A percentile compares a stretch with the other conserved stretches of the same genome.
phyloP scores from a whole-genome alignment of 2,329 filamentous ascomycete species.

The Aspergillus carbonarius region DNA sequence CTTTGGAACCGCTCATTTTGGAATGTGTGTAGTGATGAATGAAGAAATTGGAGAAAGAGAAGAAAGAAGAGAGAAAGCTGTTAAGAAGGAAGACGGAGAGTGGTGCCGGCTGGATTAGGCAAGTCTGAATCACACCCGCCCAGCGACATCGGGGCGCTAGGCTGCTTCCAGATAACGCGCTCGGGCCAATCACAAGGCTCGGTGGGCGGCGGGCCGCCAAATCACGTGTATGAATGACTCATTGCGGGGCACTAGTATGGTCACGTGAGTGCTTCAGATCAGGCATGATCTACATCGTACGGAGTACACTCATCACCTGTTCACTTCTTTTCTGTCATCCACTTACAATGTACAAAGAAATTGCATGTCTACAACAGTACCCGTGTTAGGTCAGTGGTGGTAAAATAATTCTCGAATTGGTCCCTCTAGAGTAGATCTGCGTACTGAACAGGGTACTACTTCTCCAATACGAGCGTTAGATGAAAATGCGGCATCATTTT shows the following conservation, averaged over 20 bases:
- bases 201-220: background rate
- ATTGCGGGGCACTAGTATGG: background rate
- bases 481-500: too few relatives aligned
- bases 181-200: background rate
- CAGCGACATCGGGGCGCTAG: conserved; percentile 16
- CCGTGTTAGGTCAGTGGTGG: too few relatives aligned
- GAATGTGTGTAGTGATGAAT: conserved; percentile 5
- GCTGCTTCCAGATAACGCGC: background rate
- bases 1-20: conserved; percentile 39
- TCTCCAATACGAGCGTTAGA: too few relatives aligned
- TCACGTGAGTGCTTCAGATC: background rate
- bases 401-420: too few relatives aligned
- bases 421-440: too few relatives aligned
- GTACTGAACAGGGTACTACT: too few relatives aligned
- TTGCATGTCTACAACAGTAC: too few relatives aligned
- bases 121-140: conserved; percentile 7
- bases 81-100: background rate
- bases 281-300: too few relatives aligned
- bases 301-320: too few relatives aligned
- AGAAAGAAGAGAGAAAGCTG: background rate
- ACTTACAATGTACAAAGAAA: too few relatives aligned
- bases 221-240: background rate
- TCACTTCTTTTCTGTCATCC: too few relatives aligned
- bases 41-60: conserved; percentile 4
- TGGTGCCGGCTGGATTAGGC: conserved; percentile 8